phyloP scores from a whole-genome alignment of 2,329 filamentous ascomycete genomes.

The Aspergillus sp. region DNA sequence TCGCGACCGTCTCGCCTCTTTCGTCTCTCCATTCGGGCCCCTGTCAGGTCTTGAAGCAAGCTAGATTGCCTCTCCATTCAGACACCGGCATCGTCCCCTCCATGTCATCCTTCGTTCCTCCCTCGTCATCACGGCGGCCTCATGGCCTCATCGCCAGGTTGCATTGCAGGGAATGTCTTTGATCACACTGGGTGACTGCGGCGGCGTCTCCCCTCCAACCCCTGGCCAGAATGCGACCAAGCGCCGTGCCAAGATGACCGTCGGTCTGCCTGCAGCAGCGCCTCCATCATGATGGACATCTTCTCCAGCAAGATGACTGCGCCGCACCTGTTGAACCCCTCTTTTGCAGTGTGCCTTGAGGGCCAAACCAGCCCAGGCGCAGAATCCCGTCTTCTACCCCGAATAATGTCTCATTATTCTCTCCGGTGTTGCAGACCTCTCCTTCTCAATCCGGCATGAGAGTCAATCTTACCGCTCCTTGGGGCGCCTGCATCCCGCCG shows the following conservation, averaged over 20 bases:
- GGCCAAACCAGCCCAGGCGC: background rate
- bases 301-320: slow-evolving; percentile 14
- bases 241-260: slow-evolving; percentile 34
- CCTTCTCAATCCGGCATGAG: background rate
- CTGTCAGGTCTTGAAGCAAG: background rate
- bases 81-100: background rate
- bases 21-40: background rate
- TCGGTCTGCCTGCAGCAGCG: slow-evolving; percentile 15
- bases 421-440: background rate
- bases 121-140: background rate
- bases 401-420: background rate
- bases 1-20: background rate
- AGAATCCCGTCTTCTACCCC: background rate
- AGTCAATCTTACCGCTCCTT: slow-evolving; percentile 9
- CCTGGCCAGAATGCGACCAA: slow-evolving; percentile 20
- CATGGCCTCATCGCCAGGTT: background rate
- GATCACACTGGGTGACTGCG: background rate
- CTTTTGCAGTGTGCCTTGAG: slow-evolving; percentile 1
- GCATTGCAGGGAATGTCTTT: background rate
- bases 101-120: background rate
- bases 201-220: slow-evolving; percentile 4
- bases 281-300: slow-evolving; percentile 6
- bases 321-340: slow-evolving; percentile 11
- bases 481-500: slow-evolving; percentile 18
- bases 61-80: background rate